Evolutionary conservation across 257 asterid genomes (phyloP).

Genomic region (Nicotiana benthamiana): DNA sequence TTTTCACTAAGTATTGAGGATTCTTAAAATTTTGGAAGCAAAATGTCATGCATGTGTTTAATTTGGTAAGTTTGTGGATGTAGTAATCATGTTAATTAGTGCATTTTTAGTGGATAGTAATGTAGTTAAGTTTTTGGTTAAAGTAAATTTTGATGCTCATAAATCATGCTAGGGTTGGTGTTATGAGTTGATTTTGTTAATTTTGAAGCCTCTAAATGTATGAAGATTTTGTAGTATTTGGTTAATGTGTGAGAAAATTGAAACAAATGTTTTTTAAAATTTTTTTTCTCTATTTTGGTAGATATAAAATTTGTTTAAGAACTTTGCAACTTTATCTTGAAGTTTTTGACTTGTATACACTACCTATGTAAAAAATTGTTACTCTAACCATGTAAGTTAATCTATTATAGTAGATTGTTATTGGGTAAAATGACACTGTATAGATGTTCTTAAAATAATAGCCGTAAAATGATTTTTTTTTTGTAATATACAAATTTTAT

Average conservation of each 20-base stretch:
- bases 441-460: too few relatives aligned
- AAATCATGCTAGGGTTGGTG: neutral
- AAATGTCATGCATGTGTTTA: neutral
- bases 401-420: neutral
- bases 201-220: neutral
- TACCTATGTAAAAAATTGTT: neutral
- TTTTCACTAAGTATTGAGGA: neutral
- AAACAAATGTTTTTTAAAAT: neutral
- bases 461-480: too few relatives aligned
- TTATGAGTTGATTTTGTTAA: neutral
- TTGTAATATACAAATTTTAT: too few relatives aligned
- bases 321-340: neutral
- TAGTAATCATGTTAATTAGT: neutral
- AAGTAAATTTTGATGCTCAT: neutral
- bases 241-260: neutral
- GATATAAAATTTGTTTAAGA: too few relatives aligned
- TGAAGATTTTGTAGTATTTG: neutral
- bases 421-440: too few relatives aligned
- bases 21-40: neutral
- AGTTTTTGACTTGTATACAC: neutral
- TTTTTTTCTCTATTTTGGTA: too few relatives aligned
- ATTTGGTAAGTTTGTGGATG: neutral
- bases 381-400: neutral
- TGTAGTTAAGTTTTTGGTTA: neutral
- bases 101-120: neutral